These are phyloP conservation scores for Mytilinidion resinicola DNA, from an alignment of 495 filamentous ascomycete species.

Conservation along the genomic window DNA sequence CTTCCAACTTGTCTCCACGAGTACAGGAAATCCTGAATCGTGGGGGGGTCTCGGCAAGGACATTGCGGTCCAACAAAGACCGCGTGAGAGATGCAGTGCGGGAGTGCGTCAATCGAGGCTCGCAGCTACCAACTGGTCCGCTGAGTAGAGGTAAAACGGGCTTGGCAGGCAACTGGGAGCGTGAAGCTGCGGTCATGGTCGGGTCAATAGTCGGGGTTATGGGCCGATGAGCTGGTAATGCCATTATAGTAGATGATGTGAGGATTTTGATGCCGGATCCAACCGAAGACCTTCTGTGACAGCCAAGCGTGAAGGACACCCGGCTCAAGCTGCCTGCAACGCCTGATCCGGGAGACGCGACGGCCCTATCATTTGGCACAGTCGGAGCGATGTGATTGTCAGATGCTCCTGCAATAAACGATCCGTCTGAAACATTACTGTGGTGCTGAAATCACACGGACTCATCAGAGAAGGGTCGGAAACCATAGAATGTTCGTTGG, in stretches of 20 bases:
- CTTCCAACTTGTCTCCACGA: constrained; percentile 64
- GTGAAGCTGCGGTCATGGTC: constrained; percentile 94
- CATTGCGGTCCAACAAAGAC: constrained; percentile 68
- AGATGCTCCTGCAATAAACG: constrained; percentile 27
- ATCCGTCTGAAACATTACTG: constrained; percentile 15
- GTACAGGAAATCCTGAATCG: constrained; percentile 76
- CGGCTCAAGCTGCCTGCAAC: neutral
- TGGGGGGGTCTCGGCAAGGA: constrained; percentile 77
- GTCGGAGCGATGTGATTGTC: neutral
- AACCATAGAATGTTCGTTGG: neutral
- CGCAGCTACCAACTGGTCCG: constrained; percentile 50
- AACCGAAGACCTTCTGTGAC: neutral
- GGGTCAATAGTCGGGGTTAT: constrained; percentile 58
- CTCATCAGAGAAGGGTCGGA: constrained; percentile 8
- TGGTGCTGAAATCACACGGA: constrained; percentile 19
- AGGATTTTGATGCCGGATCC: neutral
- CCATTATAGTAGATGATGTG: neutral
- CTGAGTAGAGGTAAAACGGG: constrained; percentile 36
- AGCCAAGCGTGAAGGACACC: neutral
- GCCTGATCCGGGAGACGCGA: constrained; percentile 2
- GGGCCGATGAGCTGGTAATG: constrained; percentile 37
- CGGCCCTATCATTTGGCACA: neutral
- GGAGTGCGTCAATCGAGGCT: constrained; percentile 75
- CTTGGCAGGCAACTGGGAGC: constrained; percentile 63
- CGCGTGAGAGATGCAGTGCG: constrained; percentile 68